A percentile compares a stretch with the other conserved stretches of the same genome.
Evolutionary conservation across 192 early-diverging fungal species (phyloP).

Genomic region (Chytriomyces sp.): DNA sequence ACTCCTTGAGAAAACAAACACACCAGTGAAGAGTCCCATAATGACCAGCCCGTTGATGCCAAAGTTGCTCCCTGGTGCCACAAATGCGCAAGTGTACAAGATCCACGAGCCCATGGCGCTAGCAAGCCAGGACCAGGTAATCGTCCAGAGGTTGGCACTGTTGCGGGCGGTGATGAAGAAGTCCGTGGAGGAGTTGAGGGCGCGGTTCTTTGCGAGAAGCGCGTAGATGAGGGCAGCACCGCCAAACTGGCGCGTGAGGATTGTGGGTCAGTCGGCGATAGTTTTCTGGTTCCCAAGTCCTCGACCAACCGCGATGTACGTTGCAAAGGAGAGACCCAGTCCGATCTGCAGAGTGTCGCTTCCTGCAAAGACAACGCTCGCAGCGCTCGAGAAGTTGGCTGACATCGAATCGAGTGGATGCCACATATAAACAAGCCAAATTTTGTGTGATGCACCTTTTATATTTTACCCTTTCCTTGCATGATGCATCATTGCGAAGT

Average conservation of each 20-base stretch:
- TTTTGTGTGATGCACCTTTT: not conserved
- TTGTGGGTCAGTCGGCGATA: too few species aligned
- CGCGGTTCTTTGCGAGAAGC: not conserved
- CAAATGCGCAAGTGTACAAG: not conserved
- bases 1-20: not conserved
- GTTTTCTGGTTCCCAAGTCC: not conserved
- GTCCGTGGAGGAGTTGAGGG: not conserved
- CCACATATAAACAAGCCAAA: not conserved
- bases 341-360: not conserved
- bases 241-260: not conserved
- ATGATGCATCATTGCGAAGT: not conserved
- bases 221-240: not conserved
- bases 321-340: constrained; percentile 1
- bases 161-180: constrained; percentile 14
- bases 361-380: not conserved
- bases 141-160: not conserved
- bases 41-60: constrained; percentile 13
- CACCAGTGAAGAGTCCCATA: constrained; percentile 1
- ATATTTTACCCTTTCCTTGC: not conserved
- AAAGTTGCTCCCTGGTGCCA: not conserved
- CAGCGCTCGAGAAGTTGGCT: not conserved
- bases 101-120: constrained; percentile 41
- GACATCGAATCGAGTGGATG: not conserved
- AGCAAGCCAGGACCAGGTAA: constrained; percentile 22
- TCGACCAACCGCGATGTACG: not conserved